Conservation (phyloP, 2,329 filamentous ascomycete species). For the Ophiostoma montium region DNA sequence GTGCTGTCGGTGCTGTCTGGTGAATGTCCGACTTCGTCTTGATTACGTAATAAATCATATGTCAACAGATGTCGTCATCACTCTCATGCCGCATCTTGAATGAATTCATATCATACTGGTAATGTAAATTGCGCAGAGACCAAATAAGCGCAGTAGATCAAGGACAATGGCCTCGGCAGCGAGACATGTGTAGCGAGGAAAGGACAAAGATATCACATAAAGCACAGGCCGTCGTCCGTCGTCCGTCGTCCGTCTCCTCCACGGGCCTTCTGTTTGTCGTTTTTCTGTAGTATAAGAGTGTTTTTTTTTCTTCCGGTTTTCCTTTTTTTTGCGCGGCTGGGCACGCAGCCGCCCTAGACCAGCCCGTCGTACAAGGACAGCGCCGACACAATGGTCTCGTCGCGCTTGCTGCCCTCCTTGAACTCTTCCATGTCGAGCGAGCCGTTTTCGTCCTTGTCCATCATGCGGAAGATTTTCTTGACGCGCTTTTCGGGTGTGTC, state of each 20-base stretch:
- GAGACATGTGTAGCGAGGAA: not conserved
- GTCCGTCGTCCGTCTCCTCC: not conserved
- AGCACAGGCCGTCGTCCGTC: not conserved
- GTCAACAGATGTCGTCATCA: too few relatives aligned
- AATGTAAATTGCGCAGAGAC: not conserved
- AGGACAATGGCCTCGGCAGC: not conserved
- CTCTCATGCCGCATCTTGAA: too few relatives aligned
- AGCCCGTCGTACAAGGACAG: conserved; percentile 92
- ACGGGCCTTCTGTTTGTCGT: not conserved
- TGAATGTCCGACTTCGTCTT: too few relatives aligned
- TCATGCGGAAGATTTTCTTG: conserved; percentile 97
- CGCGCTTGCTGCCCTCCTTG: conserved; percentile 96
- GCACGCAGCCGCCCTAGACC: conserved; percentile 50
- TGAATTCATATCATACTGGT: too few relatives aligned
- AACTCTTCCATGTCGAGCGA: conserved; percentile 95
- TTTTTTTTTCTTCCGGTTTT: not conserved
- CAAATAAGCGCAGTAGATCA: not conserved
- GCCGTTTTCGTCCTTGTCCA: conserved; percentile 99
- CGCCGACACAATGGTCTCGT: conserved; percentile 96
- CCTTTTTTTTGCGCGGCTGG: too few relatives aligned
- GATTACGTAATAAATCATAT: too few relatives aligned
- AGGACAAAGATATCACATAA: conserved; percentile 3
- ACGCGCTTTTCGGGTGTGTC: conserved; percentile 98
- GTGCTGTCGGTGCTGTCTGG: too few relatives aligned
- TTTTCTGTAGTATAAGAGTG: not conserved